Conservation (phyloP, 768 basidiomycete species). For the Russula earlei region DNA sequence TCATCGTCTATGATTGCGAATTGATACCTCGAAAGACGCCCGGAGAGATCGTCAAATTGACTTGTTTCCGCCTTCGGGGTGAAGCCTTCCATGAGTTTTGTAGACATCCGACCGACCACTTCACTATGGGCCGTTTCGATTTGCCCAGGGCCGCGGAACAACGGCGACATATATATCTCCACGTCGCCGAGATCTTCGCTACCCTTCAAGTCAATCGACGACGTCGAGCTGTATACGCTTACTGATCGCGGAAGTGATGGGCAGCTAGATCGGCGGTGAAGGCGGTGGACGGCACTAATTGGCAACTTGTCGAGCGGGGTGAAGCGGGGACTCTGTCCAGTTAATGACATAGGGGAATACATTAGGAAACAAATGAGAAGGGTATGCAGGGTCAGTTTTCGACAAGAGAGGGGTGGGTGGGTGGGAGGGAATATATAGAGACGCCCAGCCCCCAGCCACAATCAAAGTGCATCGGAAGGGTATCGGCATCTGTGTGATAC, state of each 20-base stretch:
- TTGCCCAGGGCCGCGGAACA: not conserved
- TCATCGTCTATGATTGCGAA: slow-evolving; percentile 3
- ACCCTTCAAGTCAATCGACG: not conserved
- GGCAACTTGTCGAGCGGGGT: not conserved
- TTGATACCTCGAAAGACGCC: slow-evolving; percentile 6
- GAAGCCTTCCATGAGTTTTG: not conserved
- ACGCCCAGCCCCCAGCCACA: slow-evolving; percentile 5
- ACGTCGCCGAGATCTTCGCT: not conserved
- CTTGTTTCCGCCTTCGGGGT: not conserved
- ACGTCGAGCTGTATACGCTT: not conserved
- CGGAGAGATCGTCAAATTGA: not conserved
- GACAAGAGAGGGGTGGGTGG: not conserved
- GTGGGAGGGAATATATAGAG: not conserved
- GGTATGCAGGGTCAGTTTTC: not conserved
- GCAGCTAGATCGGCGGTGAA: slow-evolving; percentile 14
- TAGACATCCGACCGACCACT: not conserved
- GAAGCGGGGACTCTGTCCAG: not conserved
- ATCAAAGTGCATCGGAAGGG: not conserved
- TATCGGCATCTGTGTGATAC: not conserved
- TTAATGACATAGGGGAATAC: not conserved
- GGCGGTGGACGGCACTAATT: not conserved
- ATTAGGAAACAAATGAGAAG: not conserved
- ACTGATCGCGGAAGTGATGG: slow-evolving; percentile 14
- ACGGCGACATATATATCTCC: slow-evolving; percentile 1
- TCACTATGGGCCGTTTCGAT: not conserved